phyloP scores from a whole-genome alignment of 2,329 filamentous ascomycete genomes.

The Thelonectria blattea region DNA sequence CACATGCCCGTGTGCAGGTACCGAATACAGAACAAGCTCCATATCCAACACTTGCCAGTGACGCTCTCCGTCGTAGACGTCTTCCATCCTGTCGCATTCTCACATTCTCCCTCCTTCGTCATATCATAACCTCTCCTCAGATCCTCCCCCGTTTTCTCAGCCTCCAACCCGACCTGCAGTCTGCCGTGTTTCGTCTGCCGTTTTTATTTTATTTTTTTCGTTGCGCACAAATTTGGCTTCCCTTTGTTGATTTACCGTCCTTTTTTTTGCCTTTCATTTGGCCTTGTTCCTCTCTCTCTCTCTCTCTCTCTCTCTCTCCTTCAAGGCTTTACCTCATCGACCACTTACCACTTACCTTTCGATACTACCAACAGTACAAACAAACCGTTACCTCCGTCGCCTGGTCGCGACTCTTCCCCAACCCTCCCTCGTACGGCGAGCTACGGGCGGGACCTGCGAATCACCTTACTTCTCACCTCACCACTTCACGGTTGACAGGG shows the following conservation, averaged over 20 bases:
- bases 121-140: neutral
- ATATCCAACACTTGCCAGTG: neutral
- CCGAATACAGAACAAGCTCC: constrained; percentile 3
- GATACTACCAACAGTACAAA: neutral
- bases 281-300: constrained; percentile 14
- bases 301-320: too few species aligned
- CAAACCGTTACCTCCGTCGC: constrained; percentile 4
- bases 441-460: constrained; percentile 15
- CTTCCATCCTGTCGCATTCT: neutral
- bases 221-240: neutral
- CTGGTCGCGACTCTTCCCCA: constrained; percentile 8
- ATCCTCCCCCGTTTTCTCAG: neutral
- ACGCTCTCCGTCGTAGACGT: neutral
- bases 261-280: constrained; percentile 11
- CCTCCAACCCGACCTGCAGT: neutral
- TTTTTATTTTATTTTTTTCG: neutral
- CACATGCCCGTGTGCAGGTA: constrained; percentile 11
- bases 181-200: neutral
- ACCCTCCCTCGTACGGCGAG: constrained; percentile 11
- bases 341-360: neutral
- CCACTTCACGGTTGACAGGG: constrained; percentile 12
- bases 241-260: constrained; percentile 4
- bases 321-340: constrained; percentile 10
- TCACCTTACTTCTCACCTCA: constrained; percentile 32
- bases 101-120: neutral